phyloP scores from a whole-genome alignment of 2,329 filamentous ascomycete genomes.

The Exophiala oligosperma region DNA sequence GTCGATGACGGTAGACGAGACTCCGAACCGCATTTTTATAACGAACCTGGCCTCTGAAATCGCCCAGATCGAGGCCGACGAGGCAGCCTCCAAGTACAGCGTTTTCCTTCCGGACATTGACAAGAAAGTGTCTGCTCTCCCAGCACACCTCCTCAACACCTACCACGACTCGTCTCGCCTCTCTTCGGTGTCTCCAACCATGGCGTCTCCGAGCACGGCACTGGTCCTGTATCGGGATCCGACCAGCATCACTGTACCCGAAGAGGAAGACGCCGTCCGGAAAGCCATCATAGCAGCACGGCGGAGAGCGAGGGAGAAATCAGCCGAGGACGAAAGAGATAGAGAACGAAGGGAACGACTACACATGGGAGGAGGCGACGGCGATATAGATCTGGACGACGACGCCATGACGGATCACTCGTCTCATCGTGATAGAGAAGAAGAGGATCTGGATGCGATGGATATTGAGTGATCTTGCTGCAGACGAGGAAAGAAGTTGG shows the following conservation, averaged over 20 bases:
- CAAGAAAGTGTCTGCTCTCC: constrained; percentile 71
- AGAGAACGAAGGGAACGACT: neutral
- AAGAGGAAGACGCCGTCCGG: constrained; percentile 73
- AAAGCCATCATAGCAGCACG: constrained; percentile 82
- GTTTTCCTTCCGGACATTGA: constrained; percentile 80
- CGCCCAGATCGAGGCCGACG: constrained; percentile 62
- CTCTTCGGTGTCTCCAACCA: neutral
- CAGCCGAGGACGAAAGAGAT: constrained; percentile 17
- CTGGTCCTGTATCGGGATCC: constrained; percentile 84
- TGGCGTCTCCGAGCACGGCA: constrained; percentile 44
- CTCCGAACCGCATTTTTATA: constrained; percentile 85
- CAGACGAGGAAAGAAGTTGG: no score
- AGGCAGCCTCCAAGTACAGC: constrained; percentile 50
- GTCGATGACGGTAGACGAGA: constrained; percentile 81
- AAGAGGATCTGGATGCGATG: constrained; percentile 31
- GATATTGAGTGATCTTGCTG: constrained; percentile 28
- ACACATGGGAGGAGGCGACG: neutral
- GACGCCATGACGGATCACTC: constrained; percentile 19
- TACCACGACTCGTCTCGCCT: neutral
- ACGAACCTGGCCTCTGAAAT: constrained; percentile 88
- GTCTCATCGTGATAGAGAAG: constrained; percentile 4
- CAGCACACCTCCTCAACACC: constrained; percentile 60
- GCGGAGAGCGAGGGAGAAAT: constrained; percentile 61
- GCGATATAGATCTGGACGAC: constrained; percentile 13
- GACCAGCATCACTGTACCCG: constrained; percentile 70